Conservation (phyloP, 225 moss, liverwort and hornwort species). For the Bryoerythrophyllum caledonicum region DNA sequence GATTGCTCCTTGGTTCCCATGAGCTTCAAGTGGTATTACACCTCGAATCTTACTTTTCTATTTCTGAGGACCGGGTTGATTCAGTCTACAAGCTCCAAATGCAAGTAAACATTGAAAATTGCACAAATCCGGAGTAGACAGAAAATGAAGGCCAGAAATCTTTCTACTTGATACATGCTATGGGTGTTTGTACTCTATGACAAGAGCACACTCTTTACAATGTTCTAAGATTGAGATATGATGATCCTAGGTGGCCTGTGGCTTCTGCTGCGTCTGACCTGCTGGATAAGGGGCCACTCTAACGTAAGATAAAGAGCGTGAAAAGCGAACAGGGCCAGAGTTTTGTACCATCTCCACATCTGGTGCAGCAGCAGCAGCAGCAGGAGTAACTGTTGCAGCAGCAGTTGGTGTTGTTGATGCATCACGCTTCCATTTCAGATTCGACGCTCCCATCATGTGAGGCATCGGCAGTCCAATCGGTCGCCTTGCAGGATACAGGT, state of each 20-base stretch:
- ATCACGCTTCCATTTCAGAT: conserved; percentile 94
- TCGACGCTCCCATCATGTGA: conserved; percentile 57
- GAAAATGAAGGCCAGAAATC: conserved; percentile 26
- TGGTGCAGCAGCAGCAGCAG: background rate
- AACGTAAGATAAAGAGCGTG: conserved; percentile 86
- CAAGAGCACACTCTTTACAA: conserved; percentile 41
- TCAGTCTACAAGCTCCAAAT: conserved; percentile 41
- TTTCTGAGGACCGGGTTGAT: conserved; percentile 12
- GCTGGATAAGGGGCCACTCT: conserved; percentile 72
- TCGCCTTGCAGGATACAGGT: conserved; percentile 49
- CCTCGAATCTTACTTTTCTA: background rate
- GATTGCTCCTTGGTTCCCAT: conserved; percentile 6
- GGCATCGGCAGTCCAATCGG: conserved; percentile 51
- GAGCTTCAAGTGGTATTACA: background rate
- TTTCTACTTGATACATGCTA: conserved; percentile 33
- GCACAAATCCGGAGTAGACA: conserved; percentile 32
- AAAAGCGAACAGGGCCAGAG: conserved; percentile 67
- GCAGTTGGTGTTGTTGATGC: conserved; percentile 40
- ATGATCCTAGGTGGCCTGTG: background rate
- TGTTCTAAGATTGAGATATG: conserved; percentile 22
- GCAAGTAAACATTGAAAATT: conserved; percentile 25
- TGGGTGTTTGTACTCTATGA: background rate
- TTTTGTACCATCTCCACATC: conserved; percentile 54
- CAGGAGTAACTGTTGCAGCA: conserved; percentile 8
- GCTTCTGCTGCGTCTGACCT: conserved; percentile 22